phyloP scores from a whole-genome alignment of 1,284 basidiomycete species.

The Boletus austroedulis region DNA sequence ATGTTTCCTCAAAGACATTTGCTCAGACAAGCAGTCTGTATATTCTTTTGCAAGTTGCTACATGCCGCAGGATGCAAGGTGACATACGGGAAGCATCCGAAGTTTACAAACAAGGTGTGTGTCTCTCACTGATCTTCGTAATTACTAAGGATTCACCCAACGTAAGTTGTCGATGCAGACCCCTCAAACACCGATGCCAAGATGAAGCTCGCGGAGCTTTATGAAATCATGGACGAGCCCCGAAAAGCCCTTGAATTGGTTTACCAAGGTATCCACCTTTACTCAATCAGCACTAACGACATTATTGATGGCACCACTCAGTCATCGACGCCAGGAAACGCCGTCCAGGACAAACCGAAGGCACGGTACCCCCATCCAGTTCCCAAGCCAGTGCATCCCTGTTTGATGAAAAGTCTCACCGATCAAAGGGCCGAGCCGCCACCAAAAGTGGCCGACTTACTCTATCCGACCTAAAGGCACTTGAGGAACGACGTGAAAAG shows the following conservation, averaged over 20 bases:
- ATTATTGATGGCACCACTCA: neutral
- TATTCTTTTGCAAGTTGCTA: constrained; percentile 25
- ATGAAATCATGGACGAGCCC: constrained; percentile 79
- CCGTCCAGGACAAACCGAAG: constrained; percentile 37
- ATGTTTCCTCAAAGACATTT: neutral
- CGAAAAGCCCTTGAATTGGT: constrained; percentile 83
- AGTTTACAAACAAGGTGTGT: constrained; percentile 78
- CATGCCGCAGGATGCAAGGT: constrained; percentile 53
- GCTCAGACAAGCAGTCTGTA: constrained; percentile 22
- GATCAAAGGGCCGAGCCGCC: constrained; percentile 37
- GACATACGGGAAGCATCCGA: constrained; percentile 75
- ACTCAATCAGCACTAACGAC: neutral
- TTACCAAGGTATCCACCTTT: constrained; percentile 61
- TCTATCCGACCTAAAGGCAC: constrained; percentile 50
- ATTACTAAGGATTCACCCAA: neutral
- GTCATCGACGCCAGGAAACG: constrained; percentile 40
- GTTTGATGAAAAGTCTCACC: constrained; percentile 51
- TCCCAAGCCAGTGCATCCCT: constrained; percentile 42
- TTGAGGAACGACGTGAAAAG: constrained; percentile 62
- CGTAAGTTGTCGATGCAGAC: constrained; percentile 68
- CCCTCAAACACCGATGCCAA: constrained; percentile 78
- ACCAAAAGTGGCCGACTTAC: constrained; percentile 48
- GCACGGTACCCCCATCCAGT: constrained; percentile 22
- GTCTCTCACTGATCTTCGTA: constrained; percentile 19
- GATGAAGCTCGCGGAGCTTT: constrained; percentile 86